Evolutionary conservation across 2,329 filamentous ascomycete genomes (phyloP).

Genomic region (Ilyonectria mors-panacis): DNA sequence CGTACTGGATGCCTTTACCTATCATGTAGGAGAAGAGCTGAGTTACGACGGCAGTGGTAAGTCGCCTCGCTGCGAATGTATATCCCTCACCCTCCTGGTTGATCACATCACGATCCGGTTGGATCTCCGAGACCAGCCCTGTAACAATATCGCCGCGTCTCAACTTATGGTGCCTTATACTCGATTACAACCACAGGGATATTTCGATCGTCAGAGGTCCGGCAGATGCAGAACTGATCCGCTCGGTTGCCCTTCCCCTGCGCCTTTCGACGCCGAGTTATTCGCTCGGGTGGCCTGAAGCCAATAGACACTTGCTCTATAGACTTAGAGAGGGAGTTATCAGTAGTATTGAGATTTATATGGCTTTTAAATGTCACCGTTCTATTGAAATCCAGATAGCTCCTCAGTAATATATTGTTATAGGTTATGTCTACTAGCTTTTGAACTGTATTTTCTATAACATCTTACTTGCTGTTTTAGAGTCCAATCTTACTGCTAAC

Average conservation of each 20-base stretch:
- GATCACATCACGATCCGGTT: constrained; percentile 51
- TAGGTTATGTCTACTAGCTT: constrained; percentile 50
- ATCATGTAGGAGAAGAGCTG: constrained; percentile 60
- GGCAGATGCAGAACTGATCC: constrained; percentile 52
- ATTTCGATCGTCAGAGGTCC: constrained; percentile 15
- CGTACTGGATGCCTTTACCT: too few species aligned
- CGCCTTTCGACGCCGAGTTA: constrained; percentile 34
- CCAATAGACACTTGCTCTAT: constrained; percentile 44
- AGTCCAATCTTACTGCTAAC: constrained; percentile 56
- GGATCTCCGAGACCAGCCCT: constrained; percentile 53
- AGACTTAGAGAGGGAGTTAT: constrained; percentile 43
- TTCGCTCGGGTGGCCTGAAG: neutral
- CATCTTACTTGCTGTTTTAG: constrained; percentile 51
- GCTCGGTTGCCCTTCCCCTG: constrained; percentile 49
- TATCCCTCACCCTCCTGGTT: constrained; percentile 51
- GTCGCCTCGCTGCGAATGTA: constrained; percentile 47
- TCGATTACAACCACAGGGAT: constrained; percentile 52
- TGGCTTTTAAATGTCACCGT: constrained; percentile 56
- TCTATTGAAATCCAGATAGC: constrained; percentile 50
- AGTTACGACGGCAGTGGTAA: constrained; percentile 55
- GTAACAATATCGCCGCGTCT: constrained; percentile 50
- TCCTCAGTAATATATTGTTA: constrained; percentile 47
- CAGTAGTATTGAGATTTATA: constrained; percentile 50
- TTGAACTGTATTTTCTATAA: constrained; percentile 55
- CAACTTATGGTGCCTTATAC: constrained; percentile 58